Evolutionary conservation across 441 rosid genomes (phyloP), one percentile per base, ranked within the genome.

Genomic region (Erodium chrysanthum): DNA sequence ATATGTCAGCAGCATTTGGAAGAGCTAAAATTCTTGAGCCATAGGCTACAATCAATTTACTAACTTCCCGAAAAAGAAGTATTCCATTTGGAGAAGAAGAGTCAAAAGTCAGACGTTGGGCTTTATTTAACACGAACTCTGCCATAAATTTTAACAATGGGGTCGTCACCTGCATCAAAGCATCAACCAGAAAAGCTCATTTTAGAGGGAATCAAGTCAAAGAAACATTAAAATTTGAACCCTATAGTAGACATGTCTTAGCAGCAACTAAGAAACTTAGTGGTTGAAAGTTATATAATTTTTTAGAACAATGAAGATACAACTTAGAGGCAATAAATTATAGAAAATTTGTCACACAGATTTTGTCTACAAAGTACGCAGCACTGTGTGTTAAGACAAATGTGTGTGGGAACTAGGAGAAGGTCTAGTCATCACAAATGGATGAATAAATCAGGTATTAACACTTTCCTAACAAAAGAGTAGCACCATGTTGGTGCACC

Each of bases 21-120:
- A 92, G 92, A 75, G 97, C 74, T 77, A 92, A 81, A 73, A 96
- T 88, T 78, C 99, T 86, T 73, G 96, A 80, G 71, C 99, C 99
- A 75, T 96, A 96, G 74, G 92, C 90, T 66, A 96, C 96, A 75
- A 92, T 87, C 72, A 96, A 64, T 82, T 96, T 96, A 83, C 99
- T 96, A 83, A 89, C 97, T 86, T 96, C 99, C 31, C 99, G 96
- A 82, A 96, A 96, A 73, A 96, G 99, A 70, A 96, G 97, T 80
- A 96, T 92, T 79, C 99, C 99, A 78, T 96, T 92, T 69, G 98
- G 96, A 68, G 99, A 96, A 68, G 98, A 92, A 6, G 98, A 85
- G 76, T 92, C 99, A 78, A 96, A 96, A 64, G 95, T 86, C 76
- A 92, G 73, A 61, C 98, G 96, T 71, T 92, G 98, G 68, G 92